Evolutionary conservation across 768 basidiomycete species (phyloP), one percentile per base, ranked within the genome.

Genomic region (Auricularia heimuer): DNA sequence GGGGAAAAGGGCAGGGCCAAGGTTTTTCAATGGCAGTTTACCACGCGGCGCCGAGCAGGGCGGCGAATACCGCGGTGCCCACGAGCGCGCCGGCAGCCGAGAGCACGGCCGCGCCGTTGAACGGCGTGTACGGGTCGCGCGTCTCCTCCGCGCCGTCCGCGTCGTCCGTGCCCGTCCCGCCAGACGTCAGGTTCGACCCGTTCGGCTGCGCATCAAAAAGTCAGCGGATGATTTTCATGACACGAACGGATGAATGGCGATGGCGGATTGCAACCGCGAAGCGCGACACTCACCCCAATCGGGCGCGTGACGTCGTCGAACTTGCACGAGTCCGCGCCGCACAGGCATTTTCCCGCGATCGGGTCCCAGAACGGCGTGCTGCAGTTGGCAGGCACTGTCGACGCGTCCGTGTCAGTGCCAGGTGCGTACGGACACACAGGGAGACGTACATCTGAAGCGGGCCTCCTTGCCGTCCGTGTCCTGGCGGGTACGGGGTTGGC

Each of bases 331-430:
- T 66, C 68, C 1, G 81, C 79, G 0, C 75, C 80, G 75, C 89
- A 92, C 62, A 86, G 75, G 68, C 90, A 92, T 44, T 78, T 75
- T 69, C 83, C 85, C 34, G 68, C 77, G 62, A 90, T 80, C 1
- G 90, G 90, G 73, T 92, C 89, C 88, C 88, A 91, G 80, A 88
- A 92, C 3, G 86, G 80, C 10, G 88, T 90, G 3, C 86, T 86
- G 74, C 89, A 90, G 75, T 88, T 88, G 24, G 79, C 65, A 29
- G 88, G 83, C 2, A 90, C 87, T 88, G 66, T 10, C 33, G 29
- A 54, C n/a, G 21, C 24, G 51, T 42, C 54, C 54, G 63, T 37
- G 39, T 42, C 39, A 42, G 39, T 7, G 35, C 36, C 16, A 35
- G 44, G 3, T 3, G 3, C 2, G 10, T 1, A 39, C 3, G 1